phyloP scores from a whole-genome alignment of 345 rosid species.

The Arabidopsis arenosa region DNA sequence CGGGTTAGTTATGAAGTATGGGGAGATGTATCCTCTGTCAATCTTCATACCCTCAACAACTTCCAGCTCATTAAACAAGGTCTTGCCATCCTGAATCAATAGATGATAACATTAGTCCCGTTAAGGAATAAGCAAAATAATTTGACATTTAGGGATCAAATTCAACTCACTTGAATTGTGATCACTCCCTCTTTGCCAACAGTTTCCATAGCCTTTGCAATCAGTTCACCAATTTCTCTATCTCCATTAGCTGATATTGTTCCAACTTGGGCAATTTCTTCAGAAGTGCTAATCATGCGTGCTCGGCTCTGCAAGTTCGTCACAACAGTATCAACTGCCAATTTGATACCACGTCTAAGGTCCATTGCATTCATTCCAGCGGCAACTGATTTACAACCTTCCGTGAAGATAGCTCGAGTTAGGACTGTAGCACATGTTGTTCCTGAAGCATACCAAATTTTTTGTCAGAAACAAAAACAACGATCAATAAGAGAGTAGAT shows the following conservation, averaged over 20 bases:
- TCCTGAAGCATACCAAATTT: slow-evolving; percentile 53
- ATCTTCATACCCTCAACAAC: slow-evolving; percentile 99
- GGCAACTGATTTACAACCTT: slow-evolving; percentile 98
- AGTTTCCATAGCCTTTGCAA: slow-evolving; percentile 99
- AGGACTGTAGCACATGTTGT: slow-evolving; percentile 98
- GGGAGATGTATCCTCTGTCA: slow-evolving; percentile 97
- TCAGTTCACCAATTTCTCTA: slow-evolving; percentile 94
- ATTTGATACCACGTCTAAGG: slow-evolving; percentile 83
- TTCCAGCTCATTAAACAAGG: slow-evolving; percentile 87
- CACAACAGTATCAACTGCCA: slow-evolving; percentile 94
- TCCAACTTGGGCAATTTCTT: slow-evolving; percentile 98
- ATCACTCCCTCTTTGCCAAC: slow-evolving; percentile 99
- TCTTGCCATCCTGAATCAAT: slow-evolving; percentile 84
- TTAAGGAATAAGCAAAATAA: neutral
- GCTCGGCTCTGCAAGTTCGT: slow-evolving; percentile 90
- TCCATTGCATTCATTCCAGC: slow-evolving; percentile 98
- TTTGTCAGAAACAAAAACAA: neutral
- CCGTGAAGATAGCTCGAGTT: slow-evolving; percentile 79
- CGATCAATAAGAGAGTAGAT: neutral
- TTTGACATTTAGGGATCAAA: neutral
- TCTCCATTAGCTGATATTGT: slow-evolving; percentile 98
- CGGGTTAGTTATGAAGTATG: slow-evolving; percentile 85
- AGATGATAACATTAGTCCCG: slow-evolving; percentile 14
- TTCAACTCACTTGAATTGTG: slow-evolving; percentile 76
- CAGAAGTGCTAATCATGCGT: slow-evolving; percentile 95